Evolutionary conservation across 371 early-diverging fungal species (phyloP), one percentile per base, ranked within the genome.

Genomic region (Massospora cicadina): DNA sequence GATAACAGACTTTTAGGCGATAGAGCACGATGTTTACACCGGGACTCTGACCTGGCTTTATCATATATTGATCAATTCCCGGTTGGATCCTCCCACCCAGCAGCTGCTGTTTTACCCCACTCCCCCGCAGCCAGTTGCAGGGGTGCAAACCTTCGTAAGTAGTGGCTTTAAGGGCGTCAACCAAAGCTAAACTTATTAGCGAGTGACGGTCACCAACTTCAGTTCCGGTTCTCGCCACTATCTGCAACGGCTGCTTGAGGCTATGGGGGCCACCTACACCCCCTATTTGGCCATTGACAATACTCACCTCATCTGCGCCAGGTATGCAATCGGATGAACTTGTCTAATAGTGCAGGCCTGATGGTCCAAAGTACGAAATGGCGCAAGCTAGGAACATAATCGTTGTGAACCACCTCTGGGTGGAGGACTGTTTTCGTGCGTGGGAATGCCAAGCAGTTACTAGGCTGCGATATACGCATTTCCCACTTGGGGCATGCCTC

Each of bases 341-440:
- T 1, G 33, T 28, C 30, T 29, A 60, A 65, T 26, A 55, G 60
- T 54, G 5, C 26, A 30, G 30, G 21, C 33, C 54, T 23, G n/a
- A 65, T 1, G 85, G 87, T 25, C 75, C 77, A 29, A 93, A 93
- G 70, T 87, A 80, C 66, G 65, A 64, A 33, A 71, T 70, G 55
- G 85, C 86, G 0, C 56, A 72, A 10, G 73, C 79, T 31, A 84
- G 83, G 79, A 79, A 83, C 65, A 69, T 87, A 1, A 69, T 77
- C 21, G 71, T 86, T 1, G 82, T 91, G n/a, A 91, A 91, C 70
- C 93, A 93, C 71, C 60, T 89, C 7, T 93, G 93, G 93, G 69
- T 93, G 0, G 91, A 93, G 71, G 88, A 87, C 29, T 80, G 83
- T 63, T 85, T 73, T 68, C 76, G 77, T 55, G 66, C 71, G 24